These are phyloP conservation scores for Rhodotorula sp. DNA, from an alignment of 1,284 basidiomycete genomes.

Conservation along the genomic window DNA sequence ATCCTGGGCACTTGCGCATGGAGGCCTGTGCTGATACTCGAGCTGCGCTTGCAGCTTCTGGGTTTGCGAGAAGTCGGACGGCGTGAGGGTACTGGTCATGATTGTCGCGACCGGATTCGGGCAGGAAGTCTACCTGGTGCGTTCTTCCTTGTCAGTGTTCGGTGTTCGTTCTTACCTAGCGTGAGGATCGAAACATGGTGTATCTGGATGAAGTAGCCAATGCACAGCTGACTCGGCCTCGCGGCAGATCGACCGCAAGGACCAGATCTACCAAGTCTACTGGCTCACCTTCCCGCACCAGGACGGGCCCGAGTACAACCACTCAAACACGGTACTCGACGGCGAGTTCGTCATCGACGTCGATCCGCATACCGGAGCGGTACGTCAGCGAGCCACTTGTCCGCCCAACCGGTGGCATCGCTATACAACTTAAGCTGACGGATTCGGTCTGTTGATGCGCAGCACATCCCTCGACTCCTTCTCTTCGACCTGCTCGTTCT, in stretches of 20 bases:
- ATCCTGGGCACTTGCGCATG: too few relatives aligned
- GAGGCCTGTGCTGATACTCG: too few relatives aligned
- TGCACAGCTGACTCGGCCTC: not conserved
- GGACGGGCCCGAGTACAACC: slow-evolving; percentile 62
- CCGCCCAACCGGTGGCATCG: too few relatives aligned
- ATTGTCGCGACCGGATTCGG: slow-evolving; percentile 58
- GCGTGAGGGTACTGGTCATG: slow-evolving; percentile 83
- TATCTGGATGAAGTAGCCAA: too few relatives aligned
- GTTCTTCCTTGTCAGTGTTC: slow-evolving; percentile 45
- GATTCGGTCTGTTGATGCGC: too few relatives aligned
- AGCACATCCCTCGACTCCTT: slow-evolving; percentile 79
- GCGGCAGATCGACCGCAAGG: slow-evolving; percentile 87
- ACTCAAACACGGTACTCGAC: slow-evolving; percentile 78
- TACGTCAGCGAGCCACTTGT: slow-evolving; percentile 50
- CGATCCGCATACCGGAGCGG: slow-evolving; percentile 68
- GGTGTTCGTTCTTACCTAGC: not conserved
- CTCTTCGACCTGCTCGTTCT: slow-evolving; percentile 92
- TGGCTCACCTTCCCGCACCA: slow-evolving; percentile 87
- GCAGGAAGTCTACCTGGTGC: slow-evolving; percentile 79
- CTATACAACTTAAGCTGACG: too few relatives aligned
- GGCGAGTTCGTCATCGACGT: slow-evolving; percentile 92
- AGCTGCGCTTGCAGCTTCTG: slow-evolving; percentile 84
- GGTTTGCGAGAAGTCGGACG: slow-evolving; percentile 99
- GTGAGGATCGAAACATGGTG: not conserved
- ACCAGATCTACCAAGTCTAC: slow-evolving; percentile 70